These are phyloP conservation scores for Porodaedalea pini DNA, from an alignment of 1,284 basidiomycete genomes.

Conservation along the genomic window DNA sequence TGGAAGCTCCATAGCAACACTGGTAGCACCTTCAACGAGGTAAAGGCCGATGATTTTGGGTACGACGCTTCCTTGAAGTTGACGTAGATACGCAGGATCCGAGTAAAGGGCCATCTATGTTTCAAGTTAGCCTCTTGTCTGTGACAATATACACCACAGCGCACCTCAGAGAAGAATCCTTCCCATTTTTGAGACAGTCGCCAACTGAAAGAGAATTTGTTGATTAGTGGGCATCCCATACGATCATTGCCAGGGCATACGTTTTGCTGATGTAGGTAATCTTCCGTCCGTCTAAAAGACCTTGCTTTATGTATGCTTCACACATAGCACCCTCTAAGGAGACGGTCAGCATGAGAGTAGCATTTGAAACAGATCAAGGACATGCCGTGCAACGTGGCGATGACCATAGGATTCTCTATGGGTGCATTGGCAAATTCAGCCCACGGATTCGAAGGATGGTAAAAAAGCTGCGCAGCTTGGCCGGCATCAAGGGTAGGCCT, in stretches of 20 bases:
- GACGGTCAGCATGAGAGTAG: background rate
- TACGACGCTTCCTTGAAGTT: slow-evolving; percentile 50
- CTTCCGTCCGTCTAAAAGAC: slow-evolving; percentile 31
- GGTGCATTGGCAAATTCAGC: slow-evolving; percentile 4
- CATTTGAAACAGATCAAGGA: background rate
- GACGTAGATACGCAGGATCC: slow-evolving; percentile 42
- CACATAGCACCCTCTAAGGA: slow-evolving; percentile 40
- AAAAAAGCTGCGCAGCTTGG: background rate
- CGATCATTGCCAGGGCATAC: slow-evolving; percentile 31
- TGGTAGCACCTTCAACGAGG: slow-evolving; percentile 35
- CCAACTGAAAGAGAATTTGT: slow-evolving; percentile 23
- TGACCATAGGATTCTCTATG: slow-evolving; percentile 12
- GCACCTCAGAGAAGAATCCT: slow-evolving; percentile 27
- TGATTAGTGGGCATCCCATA: background rate
- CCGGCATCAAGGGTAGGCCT: background rate
- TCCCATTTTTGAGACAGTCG: slow-evolving; percentile 16
- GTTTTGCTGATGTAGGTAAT: slow-evolving; percentile 47
- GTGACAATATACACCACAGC: background rate
- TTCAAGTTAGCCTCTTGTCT: background rate
- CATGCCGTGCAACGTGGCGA: slow-evolving; percentile 13
- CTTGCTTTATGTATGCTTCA: slow-evolving; percentile 39
- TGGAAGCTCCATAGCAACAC: slow-evolving; percentile 51
- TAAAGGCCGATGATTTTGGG: slow-evolving; percentile 53
- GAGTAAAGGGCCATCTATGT: slow-evolving; percentile 40
- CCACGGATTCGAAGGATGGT: slow-evolving; percentile 11